Evolutionary conservation across 352 stramenopile genomes (phyloP), one percentile per base, ranked within the genome.

Genomic region (Pythium aphanidermatum): DNA sequence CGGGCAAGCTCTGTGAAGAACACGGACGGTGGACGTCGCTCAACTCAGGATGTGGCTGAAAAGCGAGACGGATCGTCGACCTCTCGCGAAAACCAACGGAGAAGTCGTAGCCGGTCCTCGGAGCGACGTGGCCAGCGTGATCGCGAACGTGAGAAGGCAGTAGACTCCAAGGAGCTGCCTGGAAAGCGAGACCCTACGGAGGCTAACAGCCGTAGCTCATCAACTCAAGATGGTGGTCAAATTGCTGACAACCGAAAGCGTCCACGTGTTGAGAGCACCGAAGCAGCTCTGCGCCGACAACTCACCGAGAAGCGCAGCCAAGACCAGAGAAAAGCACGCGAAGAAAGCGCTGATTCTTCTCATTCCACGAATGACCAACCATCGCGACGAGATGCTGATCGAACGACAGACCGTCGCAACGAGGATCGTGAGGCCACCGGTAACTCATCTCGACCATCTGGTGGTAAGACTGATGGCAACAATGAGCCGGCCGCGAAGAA

Each of bases 291-390:
- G 34, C 77, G 77, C 30, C 77, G 77, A 29, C 74, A 86, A 20
- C 60, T 92, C 21, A 86, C 72, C 2, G 80, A 86, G 33, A 81
- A 86, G 48, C 87, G 85, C 48, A 63, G 42, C 7, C 56, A 80
- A 36, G 71, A 74, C 2, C 39, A 31, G 6, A 36, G 46, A 2
- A 40, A 63, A 54, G 32, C 23, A 17, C 12, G 5, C 21, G 3
- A 10, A 19, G 24, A 24, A 11, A 27, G 16, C 25, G 47, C n/a
- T n/a, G n/a, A 9, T 33, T 33, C 28, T 33, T 33, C 28, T 13
- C 27, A 47, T n/a, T 13, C 25, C n/a, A 53, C 53, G 19, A 12
- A 13, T 12, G 39, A 13, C 30, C n/a, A 65, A 5, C 12, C 16
- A 8, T 27, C 41, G 19, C n/a, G 21, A n/a, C n/a, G n/a, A n/a